phyloP scores from a whole-genome alignment of 2,329 filamentous ascomycete genomes.

The Lachnellula suecica region DNA sequence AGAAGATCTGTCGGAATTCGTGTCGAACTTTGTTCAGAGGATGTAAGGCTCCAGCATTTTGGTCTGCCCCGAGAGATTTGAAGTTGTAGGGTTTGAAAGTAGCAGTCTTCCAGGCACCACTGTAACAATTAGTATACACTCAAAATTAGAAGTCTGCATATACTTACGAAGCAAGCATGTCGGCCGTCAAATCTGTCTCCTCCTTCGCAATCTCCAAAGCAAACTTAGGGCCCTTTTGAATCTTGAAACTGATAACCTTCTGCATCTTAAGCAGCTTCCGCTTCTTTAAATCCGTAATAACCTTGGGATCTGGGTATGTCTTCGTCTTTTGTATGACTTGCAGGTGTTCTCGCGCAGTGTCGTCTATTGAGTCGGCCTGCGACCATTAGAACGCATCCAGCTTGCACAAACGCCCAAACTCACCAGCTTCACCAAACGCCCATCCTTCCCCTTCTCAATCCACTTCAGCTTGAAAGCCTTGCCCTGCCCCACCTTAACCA shows the following conservation, averaged over 20 bases:
- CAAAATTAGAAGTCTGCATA: background rate
- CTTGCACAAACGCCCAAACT: slow-evolving; percentile 22
- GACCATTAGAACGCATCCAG: slow-evolving; percentile 11
- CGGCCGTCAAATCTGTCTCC: slow-evolving; percentile 90
- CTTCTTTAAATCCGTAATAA: slow-evolving; percentile 82
- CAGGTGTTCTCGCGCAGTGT: slow-evolving; percentile 76
- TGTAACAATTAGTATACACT: slow-evolving; percentile 27
- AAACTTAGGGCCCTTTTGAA: slow-evolving; percentile 84
- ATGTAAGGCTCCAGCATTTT: slow-evolving; percentile 60
- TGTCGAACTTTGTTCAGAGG: slow-evolving; percentile 91
- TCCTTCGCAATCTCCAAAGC: slow-evolving; percentile 86
- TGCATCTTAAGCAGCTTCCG: slow-evolving; percentile 82
- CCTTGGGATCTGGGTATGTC: slow-evolving; percentile 70
- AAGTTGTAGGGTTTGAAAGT: slow-evolving; percentile 85
- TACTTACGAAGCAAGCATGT: slow-evolving; percentile 72
- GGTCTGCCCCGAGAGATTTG: slow-evolving; percentile 61
- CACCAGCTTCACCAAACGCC: slow-evolving; percentile 54
- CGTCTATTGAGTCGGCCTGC: slow-evolving; percentile 71
- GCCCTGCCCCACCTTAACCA: slow-evolving; percentile 82
- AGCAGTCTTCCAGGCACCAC: slow-evolving; percentile 87
- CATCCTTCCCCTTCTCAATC: slow-evolving; percentile 62
- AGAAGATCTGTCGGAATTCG: slow-evolving; percentile 98
- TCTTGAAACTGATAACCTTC: slow-evolving; percentile 82
- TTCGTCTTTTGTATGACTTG: slow-evolving; percentile 69
- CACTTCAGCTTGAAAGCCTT: slow-evolving; percentile 86